Percentiles rank a stretch among this genome's conserved stretches.
Evolutionary conservation across 768 basidiomycete species (phyloP).

Genomic region (Mycena rosella): DNA sequence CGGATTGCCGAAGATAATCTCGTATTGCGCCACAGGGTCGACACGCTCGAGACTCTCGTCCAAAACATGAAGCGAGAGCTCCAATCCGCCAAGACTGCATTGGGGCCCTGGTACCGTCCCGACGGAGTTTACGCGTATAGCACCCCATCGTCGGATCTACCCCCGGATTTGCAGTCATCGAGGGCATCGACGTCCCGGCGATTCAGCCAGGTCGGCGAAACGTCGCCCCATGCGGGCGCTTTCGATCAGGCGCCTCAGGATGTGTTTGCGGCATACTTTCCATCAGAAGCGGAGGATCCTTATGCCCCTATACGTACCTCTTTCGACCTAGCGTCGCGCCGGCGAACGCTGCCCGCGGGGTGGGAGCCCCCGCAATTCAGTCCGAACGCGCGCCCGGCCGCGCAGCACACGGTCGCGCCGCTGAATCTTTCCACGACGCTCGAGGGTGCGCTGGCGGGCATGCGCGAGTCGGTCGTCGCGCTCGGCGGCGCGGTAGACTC

Average conservation of each 20-base stretch:
- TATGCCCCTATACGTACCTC: neutral
- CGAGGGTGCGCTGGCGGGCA: constrained; percentile 68
- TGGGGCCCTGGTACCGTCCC: constrained; percentile 75
- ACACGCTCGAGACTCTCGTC: constrained; percentile 68
- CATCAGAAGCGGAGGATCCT: constrained; percentile 41
- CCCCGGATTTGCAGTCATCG: constrained; percentile 38
- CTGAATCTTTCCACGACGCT: constrained; percentile 72
- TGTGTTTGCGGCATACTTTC: constrained; percentile 51
- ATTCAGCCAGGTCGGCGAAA: constrained; percentile 50
- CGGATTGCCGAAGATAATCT: constrained; percentile 74
- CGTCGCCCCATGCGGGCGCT: neutral
- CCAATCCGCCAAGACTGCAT: constrained; percentile 61
- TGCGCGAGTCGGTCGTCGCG: constrained; percentile 71
- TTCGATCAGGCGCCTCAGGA: constrained; percentile 29
- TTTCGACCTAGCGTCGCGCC: constrained; percentile 18
- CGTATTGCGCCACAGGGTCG: constrained; percentile 68
- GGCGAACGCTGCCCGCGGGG: constrained; percentile 27
- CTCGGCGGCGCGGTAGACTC: constrained; percentile 74
- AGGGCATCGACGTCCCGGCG: constrained; percentile 55
- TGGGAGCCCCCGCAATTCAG: constrained; percentile 33
- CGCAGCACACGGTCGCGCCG: constrained; percentile 66
- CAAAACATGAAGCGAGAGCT: constrained; percentile 69
- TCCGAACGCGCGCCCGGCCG: constrained; percentile 25
- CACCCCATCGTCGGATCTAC: constrained; percentile 40
- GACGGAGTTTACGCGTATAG: constrained; percentile 43